These are phyloP conservation scores for Citrus glauca DNA, from an alignment of 345 rosid species.

Conservation along the genomic window DNA sequence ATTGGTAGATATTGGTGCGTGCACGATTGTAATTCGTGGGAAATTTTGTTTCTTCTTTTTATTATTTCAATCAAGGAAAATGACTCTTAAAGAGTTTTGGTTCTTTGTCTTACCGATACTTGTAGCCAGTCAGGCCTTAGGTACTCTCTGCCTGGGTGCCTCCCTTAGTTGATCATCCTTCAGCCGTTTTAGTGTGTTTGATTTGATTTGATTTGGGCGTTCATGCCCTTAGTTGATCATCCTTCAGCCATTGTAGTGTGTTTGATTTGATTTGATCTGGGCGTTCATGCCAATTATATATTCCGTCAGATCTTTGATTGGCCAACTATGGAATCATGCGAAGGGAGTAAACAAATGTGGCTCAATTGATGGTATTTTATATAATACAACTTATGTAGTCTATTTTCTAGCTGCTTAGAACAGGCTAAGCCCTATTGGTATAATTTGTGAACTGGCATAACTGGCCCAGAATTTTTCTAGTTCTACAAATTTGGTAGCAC, in stretches of 20 bases:
- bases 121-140: not conserved
- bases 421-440: not conserved
- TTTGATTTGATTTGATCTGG: not conserved
- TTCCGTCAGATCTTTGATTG: not conserved
- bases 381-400: not conserved
- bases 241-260: not conserved
- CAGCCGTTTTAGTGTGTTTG: not conserved
- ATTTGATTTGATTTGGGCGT: not conserved
- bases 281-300: not conserved
- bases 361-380: not conserved
- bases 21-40: not conserved
- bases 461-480: not conserved
- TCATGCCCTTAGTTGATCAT: not conserved
- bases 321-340: not conserved
- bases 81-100: not conserved
- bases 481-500: not conserved
- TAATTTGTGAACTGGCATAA: not conserved
- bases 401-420: not conserved
- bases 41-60: too few relatives aligned
- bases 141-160: not conserved
- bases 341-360: not conserved
- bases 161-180: not conserved
- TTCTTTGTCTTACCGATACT: not conserved
- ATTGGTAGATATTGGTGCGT: too few relatives aligned
- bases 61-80: not conserved